phyloP scores from a whole-genome alignment of 805 yeast species.

The Saccharomycopsis schoenii region DNA sequence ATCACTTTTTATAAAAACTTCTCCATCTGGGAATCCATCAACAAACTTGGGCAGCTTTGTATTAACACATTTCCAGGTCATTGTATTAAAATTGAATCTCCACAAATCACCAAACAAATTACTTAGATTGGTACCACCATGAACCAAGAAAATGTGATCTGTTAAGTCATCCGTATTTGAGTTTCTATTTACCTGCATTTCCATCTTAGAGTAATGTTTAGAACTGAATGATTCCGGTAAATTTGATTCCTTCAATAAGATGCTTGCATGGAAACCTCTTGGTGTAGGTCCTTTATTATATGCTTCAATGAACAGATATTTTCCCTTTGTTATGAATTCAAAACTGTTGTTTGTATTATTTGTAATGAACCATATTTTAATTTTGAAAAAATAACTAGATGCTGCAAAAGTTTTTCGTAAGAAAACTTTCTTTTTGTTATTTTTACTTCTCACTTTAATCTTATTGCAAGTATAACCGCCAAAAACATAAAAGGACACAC shows the following conservation, averaged over 20 bases:
- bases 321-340: conserved; percentile 2
- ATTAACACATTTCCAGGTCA: conserved; percentile 7
- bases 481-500: neutral
- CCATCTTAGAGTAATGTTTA: neutral
- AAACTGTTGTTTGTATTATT: neutral
- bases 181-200: neutral
- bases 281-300: conserved; percentile 13
- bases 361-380: conserved; percentile 2
- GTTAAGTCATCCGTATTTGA: neutral
- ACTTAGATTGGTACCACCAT: conserved; percentile 15
- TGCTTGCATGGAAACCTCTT: conserved; percentile 13
- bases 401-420: conserved; percentile 1
- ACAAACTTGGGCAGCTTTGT: neutral
- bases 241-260: conserved; percentile 5
- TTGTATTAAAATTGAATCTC: conserved; percentile 9
- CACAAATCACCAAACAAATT: conserved; percentile 15
- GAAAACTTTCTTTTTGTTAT: neutral
- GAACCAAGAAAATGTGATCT: conserved; percentile 7
- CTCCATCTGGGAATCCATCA: neutral
- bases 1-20: conserved; percentile 2
- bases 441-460: neutral
- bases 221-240: neutral
- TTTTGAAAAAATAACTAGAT: conserved; percentile 12
- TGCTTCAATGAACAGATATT: conserved; percentile 6
- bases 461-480: neutral